Evolutionary conservation across 2,329 filamentous ascomycete species (phyloP).

Genomic region (Neonectria punicea): DNA sequence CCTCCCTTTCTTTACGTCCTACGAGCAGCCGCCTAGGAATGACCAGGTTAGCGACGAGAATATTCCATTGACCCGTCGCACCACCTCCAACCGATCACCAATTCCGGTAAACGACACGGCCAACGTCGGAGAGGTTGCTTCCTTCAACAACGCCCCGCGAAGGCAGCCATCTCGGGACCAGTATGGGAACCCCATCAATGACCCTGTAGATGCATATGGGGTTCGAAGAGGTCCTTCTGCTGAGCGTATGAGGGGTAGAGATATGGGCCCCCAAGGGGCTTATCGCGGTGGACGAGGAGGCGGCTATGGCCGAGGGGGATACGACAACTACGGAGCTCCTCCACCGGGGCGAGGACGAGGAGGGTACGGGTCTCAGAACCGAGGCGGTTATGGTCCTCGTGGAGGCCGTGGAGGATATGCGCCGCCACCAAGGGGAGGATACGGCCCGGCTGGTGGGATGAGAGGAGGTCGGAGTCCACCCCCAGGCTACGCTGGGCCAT

Average conservation of each 20-base stretch:
- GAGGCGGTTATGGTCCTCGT: slow-evolving; percentile 57
- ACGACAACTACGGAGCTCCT: slow-evolving; percentile 57
- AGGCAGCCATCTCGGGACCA: slow-evolving; percentile 65
- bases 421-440: slow-evolving; percentile 46
- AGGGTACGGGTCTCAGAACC: slow-evolving; percentile 55
- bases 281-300: slow-evolving; percentile 59
- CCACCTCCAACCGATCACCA: slow-evolving; percentile 68
- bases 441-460: slow-evolving; percentile 40
- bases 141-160: slow-evolving; percentile 47
- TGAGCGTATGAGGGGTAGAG: slow-evolving; percentile 65
- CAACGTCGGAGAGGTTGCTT: slow-evolving; percentile 47
- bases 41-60: slow-evolving; percentile 74
- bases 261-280: slow-evolving; percentile 48
- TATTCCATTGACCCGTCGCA: slow-evolving; percentile 74
- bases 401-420: slow-evolving; percentile 49
- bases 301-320: slow-evolving; percentile 63
- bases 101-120: slow-evolving; percentile 56
- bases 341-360: slow-evolving; percentile 51
- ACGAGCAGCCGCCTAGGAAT: slow-evolving; percentile 72
- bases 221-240: slow-evolving; percentile 58
- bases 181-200: slow-evolving; percentile 69
- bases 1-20: slow-evolving; percentile 69
- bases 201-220: slow-evolving; percentile 57
- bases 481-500: slow-evolving; percentile 54
- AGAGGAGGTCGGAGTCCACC: slow-evolving; percentile 52